Base-by-base conservation (phyloP, 2,329 filamentous ascomycete species). In the Aureobasidium zeae region DNA sequence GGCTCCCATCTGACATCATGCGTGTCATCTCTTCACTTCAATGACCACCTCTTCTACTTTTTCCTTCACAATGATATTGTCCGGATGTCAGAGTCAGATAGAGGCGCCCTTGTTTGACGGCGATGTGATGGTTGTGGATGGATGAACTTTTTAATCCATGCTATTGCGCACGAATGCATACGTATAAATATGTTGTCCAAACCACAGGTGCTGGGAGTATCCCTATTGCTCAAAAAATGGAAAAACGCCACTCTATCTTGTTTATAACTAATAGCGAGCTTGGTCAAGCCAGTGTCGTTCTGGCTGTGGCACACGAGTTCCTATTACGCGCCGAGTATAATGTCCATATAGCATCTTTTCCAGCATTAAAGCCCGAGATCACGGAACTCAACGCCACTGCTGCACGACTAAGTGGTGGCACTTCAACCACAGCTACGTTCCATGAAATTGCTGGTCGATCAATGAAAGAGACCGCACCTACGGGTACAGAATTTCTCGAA, bases 211-310 rank as follows among this genome's bases (percentile, higher is more conserved):
- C n/a, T n/a, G n/a, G n/a, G n/a, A n/a, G n/a, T n/a, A n/a, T n/a
- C n/a, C n/a, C n/a, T n/a, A n/a, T n/a, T n/a, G n/a, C n/a, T n/a
- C n/a, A n/a, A n/a, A n/a, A n/a, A n/a, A 36, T 36, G 33, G 33
- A 25, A 17, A 36, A 25, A 22, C 33, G 15, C 24, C 33, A 22
- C 21, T 16, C 33, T 36, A n/a, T 36, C 17, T 22, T 36, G 13
- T 36, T 36, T 10, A 15, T 36, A 11, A 36, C 33, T 5, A 36
- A 36, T 22, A 36, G 33, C 15, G 33, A 36, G 33, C 33, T 36
- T 20, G 33, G 33, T n/a, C 33, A 36, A 17, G 33, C 33, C 33
- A 25, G 33, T 5, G 33, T 36, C 33, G 5, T 36, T n/a, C 33
- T 36, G 21, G 33, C 33, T 8, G 22, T 26, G 21, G 33, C 33